A percentile compares a stretch with the other conserved stretches of the same genome.
phyloP scores from a whole-genome alignment of 2,329 filamentous ascomycete genomes.

The Aspergillus sp. region DNA sequence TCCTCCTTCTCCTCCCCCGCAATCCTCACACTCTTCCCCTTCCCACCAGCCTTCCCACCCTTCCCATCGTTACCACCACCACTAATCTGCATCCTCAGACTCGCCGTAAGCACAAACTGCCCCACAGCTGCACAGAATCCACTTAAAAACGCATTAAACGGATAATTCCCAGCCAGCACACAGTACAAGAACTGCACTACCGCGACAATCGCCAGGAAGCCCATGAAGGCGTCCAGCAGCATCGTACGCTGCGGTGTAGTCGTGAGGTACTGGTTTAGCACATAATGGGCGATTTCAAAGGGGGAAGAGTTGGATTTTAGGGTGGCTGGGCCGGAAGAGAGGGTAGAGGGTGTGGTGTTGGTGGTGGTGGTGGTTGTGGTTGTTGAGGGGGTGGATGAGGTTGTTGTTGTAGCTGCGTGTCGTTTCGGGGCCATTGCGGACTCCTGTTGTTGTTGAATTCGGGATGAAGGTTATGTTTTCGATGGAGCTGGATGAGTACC shows the following conservation, averaged over 20 bases:
- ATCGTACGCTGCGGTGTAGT: conserved; percentile 85
- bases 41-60: conserved; percentile 55
- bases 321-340: conserved; percentile 29
- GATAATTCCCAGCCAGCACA: conserved; percentile 90
- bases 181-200: conserved; percentile 93
- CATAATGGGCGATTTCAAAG: conserved; percentile 57
- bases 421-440: conserved; percentile 23
- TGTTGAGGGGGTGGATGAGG: conserved; percentile 23
- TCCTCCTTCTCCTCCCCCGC: conserved; percentile 19
- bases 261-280: conserved; percentile 72
- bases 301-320: conserved; percentile 35
- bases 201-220: conserved; percentile 75
- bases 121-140: conserved; percentile 93
- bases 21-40: conserved; percentile 22
- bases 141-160: conserved; percentile 96
- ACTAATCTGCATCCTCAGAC: conserved; percentile 85
- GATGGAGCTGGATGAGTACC: not conserved
- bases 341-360: conserved; percentile 16
- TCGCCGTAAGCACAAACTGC: conserved; percentile 92
- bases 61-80: conserved; percentile 45
- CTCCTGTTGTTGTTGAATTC: not conserved
- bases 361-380: too few species aligned
- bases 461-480: not conserved
- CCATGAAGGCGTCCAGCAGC: conserved; percentile 86
- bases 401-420: conserved; percentile 20